Conservation (phyloP, 176 grass and related monocot species). For the Eleusine coracana region DNA sequence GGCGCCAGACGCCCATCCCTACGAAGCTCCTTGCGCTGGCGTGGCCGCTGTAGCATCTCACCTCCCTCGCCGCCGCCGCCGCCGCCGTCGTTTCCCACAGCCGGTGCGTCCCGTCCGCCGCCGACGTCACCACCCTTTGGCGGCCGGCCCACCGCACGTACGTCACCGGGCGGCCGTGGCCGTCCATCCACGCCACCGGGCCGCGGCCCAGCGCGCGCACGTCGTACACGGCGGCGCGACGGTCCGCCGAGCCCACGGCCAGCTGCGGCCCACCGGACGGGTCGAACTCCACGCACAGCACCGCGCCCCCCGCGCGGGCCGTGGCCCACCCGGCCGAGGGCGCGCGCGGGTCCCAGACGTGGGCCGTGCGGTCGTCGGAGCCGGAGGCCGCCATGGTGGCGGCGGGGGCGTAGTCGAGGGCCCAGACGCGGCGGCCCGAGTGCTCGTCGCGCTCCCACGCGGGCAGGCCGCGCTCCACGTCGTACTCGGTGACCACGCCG, state of each 20-base stretch:
- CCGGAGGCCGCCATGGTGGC: conserved; percentile 66
- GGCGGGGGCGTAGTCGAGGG: conserved; percentile 67
- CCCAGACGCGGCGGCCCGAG: conserved; percentile 75
- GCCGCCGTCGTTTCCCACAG: conserved; percentile 61
- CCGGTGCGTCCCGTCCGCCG: conserved; percentile 70
- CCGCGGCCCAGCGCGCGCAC: conserved; percentile 64
- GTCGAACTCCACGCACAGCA: conserved; percentile 87
- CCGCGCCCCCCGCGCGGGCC: conserved; percentile 42
- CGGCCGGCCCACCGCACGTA: conserved; percentile 69
- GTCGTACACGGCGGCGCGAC: conserved; percentile 74
- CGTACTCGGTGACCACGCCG: conserved; percentile 94
- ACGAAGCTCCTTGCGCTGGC: conserved; percentile 78
- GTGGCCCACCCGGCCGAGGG: conserved; percentile 44
- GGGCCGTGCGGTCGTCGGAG: conserved; percentile 42
- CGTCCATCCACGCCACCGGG: conserved; percentile 53
- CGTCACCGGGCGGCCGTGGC: conserved; percentile 70
- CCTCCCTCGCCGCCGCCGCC: conserved; percentile 30
- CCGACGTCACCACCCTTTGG: conserved; percentile 66
- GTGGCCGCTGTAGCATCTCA: conserved; percentile 84
- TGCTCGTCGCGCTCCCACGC: conserved; percentile 90
- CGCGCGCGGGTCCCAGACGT: conserved; percentile 50
- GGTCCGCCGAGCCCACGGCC: conserved; percentile 74
- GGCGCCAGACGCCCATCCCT: conserved; percentile 85
- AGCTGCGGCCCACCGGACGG: conserved; percentile 59
- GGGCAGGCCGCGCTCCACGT: conserved; percentile 59